A percentile compares a stretch with the other conserved stretches of the same genome.
Evolutionary conservation across 202 grass and related monocot genomes (phyloP).

Genomic region (Bolboschoenoplectus hybrid): DNA sequence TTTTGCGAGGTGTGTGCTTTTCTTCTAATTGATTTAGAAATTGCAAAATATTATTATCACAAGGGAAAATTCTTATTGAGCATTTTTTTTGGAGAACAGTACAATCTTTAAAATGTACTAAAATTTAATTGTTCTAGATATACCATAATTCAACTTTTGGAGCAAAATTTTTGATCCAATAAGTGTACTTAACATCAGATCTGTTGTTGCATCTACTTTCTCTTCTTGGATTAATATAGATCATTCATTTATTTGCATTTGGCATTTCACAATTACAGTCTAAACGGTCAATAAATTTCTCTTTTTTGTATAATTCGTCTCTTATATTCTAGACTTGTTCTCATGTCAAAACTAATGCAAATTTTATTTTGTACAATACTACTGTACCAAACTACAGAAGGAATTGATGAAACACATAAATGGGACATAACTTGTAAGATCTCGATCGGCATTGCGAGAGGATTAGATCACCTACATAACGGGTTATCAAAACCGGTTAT

Average conservation of each 20-base stretch:
- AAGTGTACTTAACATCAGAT: not conserved
- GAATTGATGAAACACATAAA: slow-evolving; percentile 79
- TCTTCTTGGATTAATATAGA: not conserved
- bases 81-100: too few relatives aligned
- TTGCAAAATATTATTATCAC: not conserved
- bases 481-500: slow-evolving; percentile 70
- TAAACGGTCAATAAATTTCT: not conserved
- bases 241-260: not conserved
- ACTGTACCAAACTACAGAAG: slow-evolving; percentile 49
- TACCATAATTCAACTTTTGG: not conserved
- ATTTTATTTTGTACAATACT: not conserved
- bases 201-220: not conserved
- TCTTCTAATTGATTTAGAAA: not conserved
- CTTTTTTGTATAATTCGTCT: not conserved
- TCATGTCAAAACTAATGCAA: not conserved
- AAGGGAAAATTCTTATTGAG: not conserved
- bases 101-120: not conserved
- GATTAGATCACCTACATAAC: slow-evolving; percentile 87
- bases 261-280: not conserved
- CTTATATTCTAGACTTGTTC: not conserved
- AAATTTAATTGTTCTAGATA: slow-evolving; percentile 13
- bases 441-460: slow-evolving; percentile 80
- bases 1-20: slow-evolving; percentile 68
- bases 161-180: not conserved
- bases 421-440: slow-evolving; percentile 90